phyloP scores from a whole-genome alignment of 192 early-diverging fungal genomes.

The Cetraspora pellucida region DNA sequence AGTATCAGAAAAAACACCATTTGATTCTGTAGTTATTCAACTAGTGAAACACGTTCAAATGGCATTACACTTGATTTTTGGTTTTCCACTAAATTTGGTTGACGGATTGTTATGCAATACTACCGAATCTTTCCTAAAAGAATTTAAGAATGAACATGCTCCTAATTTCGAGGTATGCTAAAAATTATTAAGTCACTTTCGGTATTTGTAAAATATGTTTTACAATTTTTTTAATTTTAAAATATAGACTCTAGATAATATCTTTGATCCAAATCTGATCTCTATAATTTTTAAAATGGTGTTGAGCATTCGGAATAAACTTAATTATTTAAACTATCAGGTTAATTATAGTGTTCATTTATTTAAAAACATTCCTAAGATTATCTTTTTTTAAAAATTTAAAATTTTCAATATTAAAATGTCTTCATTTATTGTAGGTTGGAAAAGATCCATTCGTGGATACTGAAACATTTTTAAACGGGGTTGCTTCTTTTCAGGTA shows the following conservation, averaged over 20 bases:
- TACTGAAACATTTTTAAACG: constrained; percentile 34
- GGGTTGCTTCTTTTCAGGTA: constrained; percentile 46
- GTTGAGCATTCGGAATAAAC: constrained; percentile 45
- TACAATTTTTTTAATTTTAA: background rate
- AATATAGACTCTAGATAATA: constrained; percentile 36
- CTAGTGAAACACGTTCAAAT: constrained; percentile 46
- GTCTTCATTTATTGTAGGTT: constrained; percentile 32
- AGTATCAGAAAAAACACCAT: constrained; percentile 39
- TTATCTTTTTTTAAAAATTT: background rate
- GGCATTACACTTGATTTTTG: constrained; percentile 39
- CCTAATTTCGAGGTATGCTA: constrained; percentile 21
- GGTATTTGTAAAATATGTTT: background rate
- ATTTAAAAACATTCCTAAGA: background rate
- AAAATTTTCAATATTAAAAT: background rate
- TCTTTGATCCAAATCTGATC: constrained; percentile 49
- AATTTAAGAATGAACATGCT: constrained; percentile 38
- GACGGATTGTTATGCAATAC: constrained; percentile 49
- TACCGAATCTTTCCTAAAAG: constrained; percentile 37
- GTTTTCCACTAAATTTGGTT: constrained; percentile 39
- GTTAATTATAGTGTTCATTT: constrained; percentile 19
- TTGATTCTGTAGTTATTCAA: constrained; percentile 45
- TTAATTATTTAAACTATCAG: constrained; percentile 42
- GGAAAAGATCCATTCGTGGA: constrained; percentile 53
- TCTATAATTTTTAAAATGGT: constrained; percentile 42
- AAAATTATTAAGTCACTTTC: background rate